Percentiles rank a stretch among this genome's conserved stretches.
phyloP scores from a whole-genome alignment of 352 stramenopile species.

The Phytophthora megakarya region DNA sequence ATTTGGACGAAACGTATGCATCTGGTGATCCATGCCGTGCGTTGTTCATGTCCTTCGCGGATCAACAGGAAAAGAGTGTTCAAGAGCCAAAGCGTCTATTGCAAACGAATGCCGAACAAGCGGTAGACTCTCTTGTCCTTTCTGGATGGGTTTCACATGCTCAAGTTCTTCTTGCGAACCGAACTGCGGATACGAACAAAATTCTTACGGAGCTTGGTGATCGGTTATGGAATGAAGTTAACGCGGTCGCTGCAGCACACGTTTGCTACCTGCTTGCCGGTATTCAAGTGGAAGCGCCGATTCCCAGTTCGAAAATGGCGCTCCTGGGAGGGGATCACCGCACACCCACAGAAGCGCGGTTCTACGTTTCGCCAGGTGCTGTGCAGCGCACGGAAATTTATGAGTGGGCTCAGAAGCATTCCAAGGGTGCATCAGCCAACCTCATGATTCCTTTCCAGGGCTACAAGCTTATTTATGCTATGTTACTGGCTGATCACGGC shows the following conservation, averaged over 20 bases:
- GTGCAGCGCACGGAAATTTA: conserved; percentile 89
- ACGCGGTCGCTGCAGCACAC: conserved; percentile 73
- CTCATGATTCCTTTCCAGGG: conserved; percentile 88
- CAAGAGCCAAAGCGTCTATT: conserved; percentile 82
- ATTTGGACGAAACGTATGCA: conserved; percentile 80
- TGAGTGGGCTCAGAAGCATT: conserved; percentile 79
- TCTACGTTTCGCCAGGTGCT: conserved; percentile 77
- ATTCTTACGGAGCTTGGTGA: conserved; percentile 86
- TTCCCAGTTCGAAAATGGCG: conserved; percentile 77
- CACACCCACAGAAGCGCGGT: conserved; percentile 70
- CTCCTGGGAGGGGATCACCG: conserved; percentile 80
- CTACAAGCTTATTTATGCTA: conserved; percentile 90
- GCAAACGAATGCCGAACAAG: conserved; percentile 41
- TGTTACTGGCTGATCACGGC: conserved; percentile 83
- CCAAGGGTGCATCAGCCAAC: conserved; percentile 46
- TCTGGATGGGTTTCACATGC: conserved; percentile 79
- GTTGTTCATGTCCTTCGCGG: conserved; percentile 80
- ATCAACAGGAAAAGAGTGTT: conserved; percentile 85
- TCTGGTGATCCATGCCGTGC: conserved; percentile 76
- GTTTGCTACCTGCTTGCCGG: conserved; percentile 83
- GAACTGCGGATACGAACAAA: conserved; percentile 81
- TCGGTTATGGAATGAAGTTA: conserved; percentile 72
- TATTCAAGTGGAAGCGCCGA: conserved; percentile 74
- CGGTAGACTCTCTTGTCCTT: conserved; percentile 58
- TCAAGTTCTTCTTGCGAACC: conserved; percentile 82